phyloP scores from a whole-genome alignment of 768 basidiomycete genomes.

The Pholiota microspora region DNA sequence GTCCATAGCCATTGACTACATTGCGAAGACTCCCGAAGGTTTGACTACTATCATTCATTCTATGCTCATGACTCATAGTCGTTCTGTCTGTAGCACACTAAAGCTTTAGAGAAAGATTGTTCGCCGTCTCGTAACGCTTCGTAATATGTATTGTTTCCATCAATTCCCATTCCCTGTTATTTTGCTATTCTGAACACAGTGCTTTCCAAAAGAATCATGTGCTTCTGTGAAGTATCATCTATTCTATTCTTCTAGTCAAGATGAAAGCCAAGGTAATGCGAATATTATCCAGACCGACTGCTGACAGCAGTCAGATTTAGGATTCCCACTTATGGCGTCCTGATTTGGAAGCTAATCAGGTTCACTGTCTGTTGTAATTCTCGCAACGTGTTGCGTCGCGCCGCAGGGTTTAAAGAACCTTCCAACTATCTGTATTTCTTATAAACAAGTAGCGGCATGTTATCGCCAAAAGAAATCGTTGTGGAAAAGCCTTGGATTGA shows the following conservation, averaged over 20 bases:
- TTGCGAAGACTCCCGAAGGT: slow-evolving; percentile 92
- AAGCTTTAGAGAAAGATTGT: slow-evolving; percentile 27
- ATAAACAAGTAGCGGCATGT: too few species aligned
- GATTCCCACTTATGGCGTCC: not conserved
- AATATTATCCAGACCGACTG: too few species aligned
- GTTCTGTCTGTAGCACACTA: slow-evolving; percentile 43
- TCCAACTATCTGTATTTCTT: too few species aligned
- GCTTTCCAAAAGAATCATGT: not conserved
- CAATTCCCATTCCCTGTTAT: slow-evolving; percentile 30
- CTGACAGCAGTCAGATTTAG: not conserved
- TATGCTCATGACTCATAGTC: slow-evolving; percentile 16
- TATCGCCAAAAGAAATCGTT: slow-evolving; percentile 29
- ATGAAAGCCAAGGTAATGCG: not conserved
- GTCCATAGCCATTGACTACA: slow-evolving; percentile 85
- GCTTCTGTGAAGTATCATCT: too few species aligned
- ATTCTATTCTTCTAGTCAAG: not conserved
- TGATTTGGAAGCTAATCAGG: not conserved
- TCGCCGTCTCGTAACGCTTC: slow-evolving; percentile 30
- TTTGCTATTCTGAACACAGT: slow-evolving; percentile 26
- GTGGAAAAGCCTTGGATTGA: slow-evolving; percentile 47
- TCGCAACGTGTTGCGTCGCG: not conserved
- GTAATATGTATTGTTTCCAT: slow-evolving; percentile 36
- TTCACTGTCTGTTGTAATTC: not conserved
- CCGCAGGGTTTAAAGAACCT: not conserved
- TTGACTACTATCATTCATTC: slow-evolving; percentile 15